phyloP scores from a whole-genome alignment of 345 rosid species.

The Limnanthes douglasii region DNA sequence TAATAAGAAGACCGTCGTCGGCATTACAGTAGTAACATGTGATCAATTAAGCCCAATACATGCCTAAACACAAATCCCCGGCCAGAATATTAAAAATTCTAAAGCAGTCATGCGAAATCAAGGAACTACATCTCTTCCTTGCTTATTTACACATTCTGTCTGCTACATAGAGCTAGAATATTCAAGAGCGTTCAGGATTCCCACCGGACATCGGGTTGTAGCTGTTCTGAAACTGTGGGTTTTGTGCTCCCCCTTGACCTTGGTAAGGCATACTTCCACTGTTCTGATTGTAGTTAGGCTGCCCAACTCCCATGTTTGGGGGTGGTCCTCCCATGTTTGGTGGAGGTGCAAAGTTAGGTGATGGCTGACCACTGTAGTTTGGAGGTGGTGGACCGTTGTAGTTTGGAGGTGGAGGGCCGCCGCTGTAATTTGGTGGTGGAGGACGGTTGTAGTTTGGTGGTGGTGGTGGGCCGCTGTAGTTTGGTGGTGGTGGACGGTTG shows the following conservation, averaged over 20 bases:
- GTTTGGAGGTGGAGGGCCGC: too few relatives aligned
- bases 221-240: constrained; percentile 11
- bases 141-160: constrained; percentile 13
- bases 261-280: constrained; percentile 10
- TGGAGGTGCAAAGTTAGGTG: constrained; percentile 15
- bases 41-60: too few relatives aligned
- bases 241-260: constrained; percentile 12
- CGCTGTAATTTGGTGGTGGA: too few relatives aligned
- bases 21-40: too few relatives aligned
- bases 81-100: too few relatives aligned
- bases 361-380: too few relatives aligned
- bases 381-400: too few relatives aligned
- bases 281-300: constrained; percentile 7
- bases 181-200: constrained; percentile 4
- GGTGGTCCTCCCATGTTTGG: constrained; percentile 7
- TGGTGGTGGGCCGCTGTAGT: constrained; percentile 8
- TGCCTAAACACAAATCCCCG: too few relatives aligned
- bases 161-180: neutral
- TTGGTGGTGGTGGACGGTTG: constrained; percentile 15
- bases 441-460: too few relatives aligned
- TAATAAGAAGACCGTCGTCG: too few relatives aligned
- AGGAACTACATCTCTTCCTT: constrained; percentile 5
- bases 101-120: too few relatives aligned
- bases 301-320: constrained; percentile 15
- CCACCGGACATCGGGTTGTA: constrained; percentile 13